Base-by-base conservation (phyloP, 805 yeast species). In the Tetrapisispora pingtungensis region DNA sequence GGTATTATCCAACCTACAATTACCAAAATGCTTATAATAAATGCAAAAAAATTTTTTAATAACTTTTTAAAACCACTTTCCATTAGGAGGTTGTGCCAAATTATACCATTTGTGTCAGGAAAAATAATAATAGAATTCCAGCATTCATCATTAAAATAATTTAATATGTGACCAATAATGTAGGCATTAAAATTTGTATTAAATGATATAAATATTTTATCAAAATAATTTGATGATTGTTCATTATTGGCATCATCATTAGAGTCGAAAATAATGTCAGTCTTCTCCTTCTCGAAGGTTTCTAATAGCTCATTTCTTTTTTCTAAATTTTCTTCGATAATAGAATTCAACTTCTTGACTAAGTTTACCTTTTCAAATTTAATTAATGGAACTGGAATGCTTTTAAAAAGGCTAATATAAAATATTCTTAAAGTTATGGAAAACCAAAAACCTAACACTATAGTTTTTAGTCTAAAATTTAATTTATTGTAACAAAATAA, bases 1-100 rank as follows among this genome's bases (percentile, higher is more conserved):
- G 96, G 96, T 1, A 87, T 61, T 1, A 86, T 84, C 81, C 95
- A 88, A 1, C 77, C 74, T 17, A 76, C 48, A 5, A 81, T 78
- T 1, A 85, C 64, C 1, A 69, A 47, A 8, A 76, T 58, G 44
- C 78, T 69, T 14, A 74, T 32, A 3, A 72, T 39, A 24, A 71
- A 72, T 0, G 82, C 79, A 4, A 70, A 33, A 3, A 68, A 56
- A 14, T 65, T 62, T 54, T 78, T 70, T 0, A 70, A 19, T 15
- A 65, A 62, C 10, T 58, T 59, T 3, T 68, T 52, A 49, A 66
- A 50, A 18, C 70, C 66, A 45, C 66, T 69, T 24, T 60, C 62
- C 13, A 66, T 52, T 3, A 64, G 55, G 6, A 85, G 50, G 50
- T 84, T 85, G 0, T 64, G 54, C 96, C 97, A 88, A 1, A 81